Base-by-base conservation (phyloP, 176 grass and related monocot species). In the Rhynchospora tenuis region DNA sequence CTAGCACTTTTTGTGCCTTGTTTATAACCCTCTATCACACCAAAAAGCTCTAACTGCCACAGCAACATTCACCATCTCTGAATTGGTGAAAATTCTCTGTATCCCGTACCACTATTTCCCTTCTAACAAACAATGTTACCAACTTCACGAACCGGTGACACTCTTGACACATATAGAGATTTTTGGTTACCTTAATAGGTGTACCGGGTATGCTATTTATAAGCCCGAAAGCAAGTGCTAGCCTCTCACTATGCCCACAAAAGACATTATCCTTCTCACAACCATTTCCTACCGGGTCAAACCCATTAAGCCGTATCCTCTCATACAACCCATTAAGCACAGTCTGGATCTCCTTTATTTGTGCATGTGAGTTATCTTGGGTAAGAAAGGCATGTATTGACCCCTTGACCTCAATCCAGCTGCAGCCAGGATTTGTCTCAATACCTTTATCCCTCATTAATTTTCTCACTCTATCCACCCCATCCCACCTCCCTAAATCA, bases 351-450 rank as follows among this genome's bases (percentile, higher is more conserved):
- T 98, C 92, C 73, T 89, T 90, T 17, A 98, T 95, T 87, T 98
- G 95, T 19, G 95, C 92, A 50, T 98, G 95, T 1, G 95, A 91
- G 26, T 90, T 87, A 81, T 98, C 92, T 64, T 86, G 82, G 55
- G 90, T 95, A 73, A 98, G 90, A 91, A 98, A 98, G 82, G 95
- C 95, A 86, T 98, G 95, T 48, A 93, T 84, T 54, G 82, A 75
- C 69, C 95, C 95, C 86, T 93, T 98, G 83, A 88, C 84, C 84
- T 98, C 95, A 43, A 98, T 90, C 95, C 95, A 98, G 78, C 95
- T 95, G 52, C 95, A 98, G 23, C 91, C 95, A 16, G 59, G 84
- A 79, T 90, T 90, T 70, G 87, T 83, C 59, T 87, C 89, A 81
- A 98, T 60, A 62, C 92, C 92, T 83, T 87, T 98, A 69, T 93